phyloP scores from a whole-genome alignment of 352 stramenopile genomes.

The Pythium periplocum region DNA sequence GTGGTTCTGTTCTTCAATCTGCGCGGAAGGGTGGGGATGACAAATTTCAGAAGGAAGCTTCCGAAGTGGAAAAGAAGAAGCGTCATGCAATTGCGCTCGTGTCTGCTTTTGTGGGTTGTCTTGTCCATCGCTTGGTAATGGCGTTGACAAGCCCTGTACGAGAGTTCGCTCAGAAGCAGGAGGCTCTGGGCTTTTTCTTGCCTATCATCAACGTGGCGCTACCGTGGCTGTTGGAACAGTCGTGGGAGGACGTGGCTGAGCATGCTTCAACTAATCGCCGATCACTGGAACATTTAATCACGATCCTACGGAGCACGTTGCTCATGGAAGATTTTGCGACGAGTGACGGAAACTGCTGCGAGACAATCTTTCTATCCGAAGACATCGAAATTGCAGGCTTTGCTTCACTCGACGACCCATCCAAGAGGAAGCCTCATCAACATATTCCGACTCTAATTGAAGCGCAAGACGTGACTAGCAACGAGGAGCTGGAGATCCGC shows the following conservation, averaged over 20 bases:
- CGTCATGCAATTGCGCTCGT: slow-evolving; percentile 12
- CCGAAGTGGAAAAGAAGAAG: not conserved
- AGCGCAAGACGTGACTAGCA: not conserved
- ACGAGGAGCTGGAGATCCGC: not conserved
- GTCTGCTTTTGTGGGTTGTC: slow-evolving; percentile 4
- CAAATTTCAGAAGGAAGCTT: no score
- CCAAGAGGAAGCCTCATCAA: not conserved
- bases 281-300: slow-evolving; percentile 12
- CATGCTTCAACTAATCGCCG: slow-evolving; percentile 4
- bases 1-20: slow-evolving; percentile 7
- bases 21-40: no score
- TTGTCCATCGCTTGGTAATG: slow-evolving; percentile 13
- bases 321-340: not conserved
- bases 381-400: slow-evolving; percentile 16
- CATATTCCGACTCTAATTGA: not conserved
- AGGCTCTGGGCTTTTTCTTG: slow-evolving; percentile 13
- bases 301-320: slow-evolving; percentile 8
- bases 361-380: slow-evolving; percentile 4
- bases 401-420: slow-evolving; percentile 6
- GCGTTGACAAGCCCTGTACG: slow-evolving; percentile 15
- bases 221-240: slow-evolving; percentile 7
- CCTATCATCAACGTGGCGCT: slow-evolving; percentile 15
- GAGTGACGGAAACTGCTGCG: not conserved
- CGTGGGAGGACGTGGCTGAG: slow-evolving; percentile 11
- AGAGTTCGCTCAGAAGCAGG: slow-evolving; percentile 6